Conservation (phyloP, 352 stramenopile species). For the Peronospora destructor region DNA sequence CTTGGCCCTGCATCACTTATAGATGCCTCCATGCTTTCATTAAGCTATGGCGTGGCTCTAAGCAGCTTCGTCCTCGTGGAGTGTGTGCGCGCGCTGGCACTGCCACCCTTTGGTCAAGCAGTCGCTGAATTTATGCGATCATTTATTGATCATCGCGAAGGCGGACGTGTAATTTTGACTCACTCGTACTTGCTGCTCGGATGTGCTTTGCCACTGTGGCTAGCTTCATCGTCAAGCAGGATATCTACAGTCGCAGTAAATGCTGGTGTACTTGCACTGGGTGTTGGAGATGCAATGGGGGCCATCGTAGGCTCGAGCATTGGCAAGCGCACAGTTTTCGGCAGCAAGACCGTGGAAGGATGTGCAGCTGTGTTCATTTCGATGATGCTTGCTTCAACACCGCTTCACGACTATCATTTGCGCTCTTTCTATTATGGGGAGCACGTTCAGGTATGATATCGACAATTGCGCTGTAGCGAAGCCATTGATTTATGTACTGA, state of each 20-base stretch:
- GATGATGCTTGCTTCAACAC: slow-evolving; percentile 43
- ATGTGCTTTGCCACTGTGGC: slow-evolving; percentile 68
- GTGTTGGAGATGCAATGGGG: slow-evolving; percentile 73
- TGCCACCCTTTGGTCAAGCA: slow-evolving; percentile 43
- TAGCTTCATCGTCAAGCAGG: slow-evolving; percentile 19
- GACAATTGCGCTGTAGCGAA: not conserved
- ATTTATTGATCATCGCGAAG: slow-evolving; percentile 75
- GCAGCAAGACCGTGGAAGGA: slow-evolving; percentile 60
- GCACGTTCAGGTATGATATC: slow-evolving; percentile 30
- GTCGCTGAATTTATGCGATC: slow-evolving; percentile 58
- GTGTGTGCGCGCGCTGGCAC: slow-evolving; percentile 50
- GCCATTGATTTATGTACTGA: not conserved
- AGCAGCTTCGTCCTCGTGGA: slow-evolving; percentile 65
- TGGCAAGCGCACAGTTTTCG: slow-evolving; percentile 46
- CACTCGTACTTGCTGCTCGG: slow-evolving; percentile 76
- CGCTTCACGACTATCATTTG: slow-evolving; percentile 39
- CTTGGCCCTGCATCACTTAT: slow-evolving; percentile 58
- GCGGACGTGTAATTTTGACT: slow-evolving; percentile 57
- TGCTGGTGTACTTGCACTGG: slow-evolving; percentile 60
- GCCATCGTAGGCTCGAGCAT: slow-evolving; percentile 50
- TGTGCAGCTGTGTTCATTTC: slow-evolving; percentile 53
- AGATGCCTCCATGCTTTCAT: slow-evolving; percentile 48
- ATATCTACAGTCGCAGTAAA: slow-evolving; percentile 38
- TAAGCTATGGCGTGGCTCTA: slow-evolving; percentile 77
- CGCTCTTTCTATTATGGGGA: slow-evolving; percentile 15